Conservation (phyloP, 2,329 filamentous ascomycete species). For the Cladosporium cucumerinum region DNA sequence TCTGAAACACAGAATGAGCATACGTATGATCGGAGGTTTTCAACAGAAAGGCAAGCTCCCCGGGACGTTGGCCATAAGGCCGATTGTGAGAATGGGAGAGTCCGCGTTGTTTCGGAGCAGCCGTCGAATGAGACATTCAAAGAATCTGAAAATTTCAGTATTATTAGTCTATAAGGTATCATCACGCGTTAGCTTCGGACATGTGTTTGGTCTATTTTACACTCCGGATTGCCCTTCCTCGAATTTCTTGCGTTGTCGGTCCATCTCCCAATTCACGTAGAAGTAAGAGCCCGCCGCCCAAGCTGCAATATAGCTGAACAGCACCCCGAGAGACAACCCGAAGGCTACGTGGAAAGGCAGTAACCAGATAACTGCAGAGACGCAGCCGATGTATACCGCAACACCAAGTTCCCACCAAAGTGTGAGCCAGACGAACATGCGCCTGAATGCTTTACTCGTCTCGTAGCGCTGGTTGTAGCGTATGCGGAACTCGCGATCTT, state of each 20-base stretch:
- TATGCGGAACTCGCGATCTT: conserved; percentile 33
- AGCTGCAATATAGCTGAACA: conserved; percentile 30
- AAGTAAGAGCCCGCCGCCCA: conserved; percentile 25
- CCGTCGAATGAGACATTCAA: neutral
- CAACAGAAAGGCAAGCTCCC: neutral
- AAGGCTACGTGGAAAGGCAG: conserved; percentile 32
- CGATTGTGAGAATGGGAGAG: neutral
- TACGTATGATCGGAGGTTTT: neutral
- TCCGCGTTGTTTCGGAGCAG: neutral
- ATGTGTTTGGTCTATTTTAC: neutral
- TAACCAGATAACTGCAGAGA: conserved; percentile 33
- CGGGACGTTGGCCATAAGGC: neutral
- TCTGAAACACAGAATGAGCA: neutral
- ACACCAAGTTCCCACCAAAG: conserved; percentile 32
- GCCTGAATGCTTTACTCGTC: conserved; percentile 28
- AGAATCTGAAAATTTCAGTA: neutral
- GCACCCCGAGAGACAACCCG: conserved; percentile 27
- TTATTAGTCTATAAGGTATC: neutral
- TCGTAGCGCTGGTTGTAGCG: conserved; percentile 34
- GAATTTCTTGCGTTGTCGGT: conserved; percentile 28
- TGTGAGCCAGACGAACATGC: conserved; percentile 31
- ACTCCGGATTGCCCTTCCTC: conserved; percentile 21
- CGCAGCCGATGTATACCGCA: conserved; percentile 28
- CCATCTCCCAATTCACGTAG: conserved; percentile 31
- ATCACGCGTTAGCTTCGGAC: neutral